Percentiles rank a stretch among this genome's conserved stretches.
Evolutionary conservation across 805 yeast genomes (phyloP).

Genomic region (Ogataea wickerhamii): DNA sequence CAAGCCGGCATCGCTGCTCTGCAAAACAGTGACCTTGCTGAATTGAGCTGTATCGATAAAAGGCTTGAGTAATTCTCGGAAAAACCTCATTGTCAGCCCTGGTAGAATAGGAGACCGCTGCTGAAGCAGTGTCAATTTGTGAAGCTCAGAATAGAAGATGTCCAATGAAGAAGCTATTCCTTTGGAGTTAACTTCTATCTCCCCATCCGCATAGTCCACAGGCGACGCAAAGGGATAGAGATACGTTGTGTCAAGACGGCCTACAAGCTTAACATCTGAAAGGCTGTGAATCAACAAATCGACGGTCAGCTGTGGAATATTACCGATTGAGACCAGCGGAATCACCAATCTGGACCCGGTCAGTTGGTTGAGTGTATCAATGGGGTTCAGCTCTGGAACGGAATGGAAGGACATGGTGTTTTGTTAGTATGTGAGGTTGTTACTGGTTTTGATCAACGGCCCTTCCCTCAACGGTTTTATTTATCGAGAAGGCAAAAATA

Average conservation of each 20-base stretch:
- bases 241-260: constrained; percentile 53
- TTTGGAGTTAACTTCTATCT: constrained; percentile 5
- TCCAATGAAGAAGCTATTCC: constrained; percentile 53
- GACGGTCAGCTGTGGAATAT: constrained; percentile 77
- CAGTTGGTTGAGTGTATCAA: constrained; percentile 20
- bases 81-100: constrained; percentile 48
- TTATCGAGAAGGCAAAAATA: too few relatives aligned
- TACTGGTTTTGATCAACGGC: too few relatives aligned
- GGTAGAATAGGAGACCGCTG: constrained; percentile 85
- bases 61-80: constrained; percentile 47
- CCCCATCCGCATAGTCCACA: constrained; percentile 42
- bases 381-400: constrained; percentile 18
- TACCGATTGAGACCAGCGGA: constrained; percentile 84
- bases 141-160: constrained; percentile 44
- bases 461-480: too few relatives aligned
- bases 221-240: constrained; percentile 87
- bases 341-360: constrained; percentile 48
- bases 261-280: constrained; percentile 45
- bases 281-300: constrained; percentile 72
- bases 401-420: constrained; percentile 28
- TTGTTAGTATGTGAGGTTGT: too few relatives aligned
- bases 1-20: constrained; percentile 69
- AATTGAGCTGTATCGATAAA: constrained; percentile 43
- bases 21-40: constrained; percentile 50
- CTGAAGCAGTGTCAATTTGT: constrained; percentile 58